phyloP scores from a whole-genome alignment of 192 early-diverging fungal genomes.

The Anaeromyces robustus region DNA sequence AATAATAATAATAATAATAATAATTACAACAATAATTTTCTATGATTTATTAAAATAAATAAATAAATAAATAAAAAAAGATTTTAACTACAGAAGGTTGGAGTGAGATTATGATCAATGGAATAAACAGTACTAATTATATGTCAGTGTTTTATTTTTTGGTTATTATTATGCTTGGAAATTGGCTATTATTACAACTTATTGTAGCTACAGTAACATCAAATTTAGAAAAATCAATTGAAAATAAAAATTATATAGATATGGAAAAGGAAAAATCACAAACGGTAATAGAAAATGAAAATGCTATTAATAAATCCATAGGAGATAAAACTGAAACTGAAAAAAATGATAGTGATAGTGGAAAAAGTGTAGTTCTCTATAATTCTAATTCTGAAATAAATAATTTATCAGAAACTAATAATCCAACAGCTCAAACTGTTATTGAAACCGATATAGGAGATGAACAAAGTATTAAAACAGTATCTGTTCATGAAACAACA shows the following conservation, averaged over 20 bases:
- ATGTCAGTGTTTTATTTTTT: not conserved
- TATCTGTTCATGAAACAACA: not conserved
- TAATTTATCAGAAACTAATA: not conserved
- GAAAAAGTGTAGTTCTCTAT: not conserved
- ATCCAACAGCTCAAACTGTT: not conserved
- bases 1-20: too few species aligned
- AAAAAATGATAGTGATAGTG: not conserved
- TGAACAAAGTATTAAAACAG: not conserved
- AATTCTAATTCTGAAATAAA: not conserved
- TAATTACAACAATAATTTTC: too few species aligned
- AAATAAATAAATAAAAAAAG: not conserved
- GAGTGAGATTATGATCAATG: not conserved
- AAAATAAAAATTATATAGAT: too few species aligned
- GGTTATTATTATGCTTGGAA: not conserved
- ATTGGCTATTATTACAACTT: not conserved
- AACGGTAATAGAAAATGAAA: too few species aligned
- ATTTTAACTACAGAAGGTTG: not conserved
- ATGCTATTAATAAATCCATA: too few species aligned
- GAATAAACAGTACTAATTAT: not conserved
- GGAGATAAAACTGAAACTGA: not conserved
- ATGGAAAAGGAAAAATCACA: too few species aligned
- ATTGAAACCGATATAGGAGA: not conserved
- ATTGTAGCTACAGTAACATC: not conserved
- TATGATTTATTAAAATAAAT: too few species aligned
- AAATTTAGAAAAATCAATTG: not conserved